phyloP scores from a whole-genome alignment of 176 grass and related monocot genomes.

The Carex parvula region DNA sequence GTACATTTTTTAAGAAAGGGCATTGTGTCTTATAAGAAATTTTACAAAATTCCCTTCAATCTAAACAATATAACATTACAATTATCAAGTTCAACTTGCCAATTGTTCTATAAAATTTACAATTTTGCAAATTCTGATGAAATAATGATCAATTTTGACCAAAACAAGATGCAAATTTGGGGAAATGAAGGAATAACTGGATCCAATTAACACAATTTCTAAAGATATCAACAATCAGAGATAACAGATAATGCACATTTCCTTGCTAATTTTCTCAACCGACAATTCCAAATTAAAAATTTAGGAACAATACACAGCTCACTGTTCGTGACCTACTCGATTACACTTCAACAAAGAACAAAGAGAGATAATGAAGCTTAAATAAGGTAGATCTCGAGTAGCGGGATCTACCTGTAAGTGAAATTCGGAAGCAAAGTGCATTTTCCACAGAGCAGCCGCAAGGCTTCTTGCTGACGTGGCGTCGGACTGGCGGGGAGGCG shows the following conservation, averaged over 20 bases:
- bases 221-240: background rate
- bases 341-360: background rate
- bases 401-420: constrained; percentile 1
- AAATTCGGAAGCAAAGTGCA: constrained; percentile 11
- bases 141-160: background rate
- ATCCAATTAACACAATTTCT: background rate
- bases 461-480: constrained; percentile 8
- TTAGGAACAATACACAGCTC: background rate
- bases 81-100: background rate
- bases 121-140: background rate
- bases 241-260: background rate
- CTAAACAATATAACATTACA: background rate
- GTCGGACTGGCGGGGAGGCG: too few relatives aligned
- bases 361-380: background rate
- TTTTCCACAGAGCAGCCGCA: constrained; percentile 24
- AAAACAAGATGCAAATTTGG: background rate
- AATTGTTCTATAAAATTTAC: background rate
- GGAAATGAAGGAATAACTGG: background rate
- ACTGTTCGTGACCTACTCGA: background rate
- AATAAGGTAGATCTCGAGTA: background rate
- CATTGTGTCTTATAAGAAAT: background rate
- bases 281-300: background rate
- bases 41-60: background rate
- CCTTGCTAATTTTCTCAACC: background rate
- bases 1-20: background rate